phyloP scores from a whole-genome alignment of 1,139 yeast genomes.

The Debaryomycetaceae sp. region DNA sequence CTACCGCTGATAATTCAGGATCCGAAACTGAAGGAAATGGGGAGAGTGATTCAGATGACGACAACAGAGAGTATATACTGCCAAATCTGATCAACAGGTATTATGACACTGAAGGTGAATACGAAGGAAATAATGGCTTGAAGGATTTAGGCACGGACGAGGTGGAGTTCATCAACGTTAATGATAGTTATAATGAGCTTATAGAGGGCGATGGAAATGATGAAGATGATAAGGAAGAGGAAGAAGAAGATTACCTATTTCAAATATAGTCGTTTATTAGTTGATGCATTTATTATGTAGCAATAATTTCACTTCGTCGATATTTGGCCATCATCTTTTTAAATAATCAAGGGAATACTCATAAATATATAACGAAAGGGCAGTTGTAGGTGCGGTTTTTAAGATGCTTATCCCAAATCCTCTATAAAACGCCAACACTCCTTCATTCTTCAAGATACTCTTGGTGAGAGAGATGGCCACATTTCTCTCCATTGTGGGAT shows the following conservation, averaged over 20 bases:
- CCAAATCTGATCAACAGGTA: conserved; percentile 38
- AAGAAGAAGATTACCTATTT: conserved; percentile 36
- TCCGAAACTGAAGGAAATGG: conserved; percentile 12
- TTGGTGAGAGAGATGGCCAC: conserved; percentile 17
- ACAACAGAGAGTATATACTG: conserved; percentile 40
- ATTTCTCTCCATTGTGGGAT: conserved; percentile 9
- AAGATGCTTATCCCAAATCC: conserved; percentile 68
- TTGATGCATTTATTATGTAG: neutral
- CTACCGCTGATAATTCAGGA: conserved; percentile 9
- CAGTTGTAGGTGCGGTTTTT: conserved; percentile 82
- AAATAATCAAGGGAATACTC: conserved; percentile 37
- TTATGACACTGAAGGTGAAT: conserved; percentile 19
- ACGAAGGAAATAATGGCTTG: conserved; percentile 17
- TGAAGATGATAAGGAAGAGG: conserved; percentile 17
- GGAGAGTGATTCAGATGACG: conserved; percentile 15
- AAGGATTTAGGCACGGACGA: conserved; percentile 13
- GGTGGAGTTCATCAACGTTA: conserved; percentile 26
- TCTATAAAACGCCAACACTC: conserved; percentile 64
- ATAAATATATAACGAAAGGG: conserved; percentile 70
- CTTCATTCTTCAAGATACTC: conserved; percentile 51
- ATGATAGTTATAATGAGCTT: conserved; percentile 15
- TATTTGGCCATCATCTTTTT: neutral
- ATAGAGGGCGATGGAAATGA: conserved; percentile 12
- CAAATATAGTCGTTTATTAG: conserved; percentile 11
- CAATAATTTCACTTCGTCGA: neutral